Base-by-base conservation (phyloP, 306 rosid species). In the Trichosanthes cucumerina region DNA sequence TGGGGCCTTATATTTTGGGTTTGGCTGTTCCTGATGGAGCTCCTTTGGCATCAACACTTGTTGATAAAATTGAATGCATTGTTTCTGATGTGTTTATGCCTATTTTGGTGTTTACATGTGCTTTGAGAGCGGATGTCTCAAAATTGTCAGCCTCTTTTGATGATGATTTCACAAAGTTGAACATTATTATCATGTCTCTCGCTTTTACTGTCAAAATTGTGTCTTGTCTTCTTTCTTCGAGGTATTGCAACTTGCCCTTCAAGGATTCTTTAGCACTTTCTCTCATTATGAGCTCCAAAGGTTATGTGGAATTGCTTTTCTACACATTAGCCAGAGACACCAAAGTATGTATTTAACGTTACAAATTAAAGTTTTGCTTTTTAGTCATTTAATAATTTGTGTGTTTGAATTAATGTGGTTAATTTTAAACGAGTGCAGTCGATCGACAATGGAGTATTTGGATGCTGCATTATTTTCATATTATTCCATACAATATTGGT, bases 21-120 rank as follows among this genome's bases (percentile, higher is more conserved):
- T 26, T 93, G 85, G 88, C 94, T 7, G 75, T 87, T 18, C 98
- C 96, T 0, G 93, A 78, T 2, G 96, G 95, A 31, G 96, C 90
- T 2, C 96, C 96, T 1, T 57, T 93, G 8, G 97, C 92, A 18
- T 81, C 92, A 0, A 80, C 97, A 3, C 53, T 93, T 0, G 79
- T 80, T 2, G 79, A 50, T 2, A 88, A 84, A 82, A 79, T 93
- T 10, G 93, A 91, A 6, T 73, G 81, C 75, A 80, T 91, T 21
- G 87, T 82, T 16, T 79, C 83, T 1, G 81, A 82, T 8, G 56
- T 91, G 14, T 80, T 91, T 3, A 11, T 88, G 80, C 93, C 97
- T 1, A 26, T 89, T 7, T 88, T 87, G 16, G 91, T 87, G 28
- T 76, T 87, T 15, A 80, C 84, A 0, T 79, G 84, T 49, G 82